phyloP scores from a whole-genome alignment of 2,329 filamentous ascomycete species.

The Microdochium trichocladiopsis region DNA sequence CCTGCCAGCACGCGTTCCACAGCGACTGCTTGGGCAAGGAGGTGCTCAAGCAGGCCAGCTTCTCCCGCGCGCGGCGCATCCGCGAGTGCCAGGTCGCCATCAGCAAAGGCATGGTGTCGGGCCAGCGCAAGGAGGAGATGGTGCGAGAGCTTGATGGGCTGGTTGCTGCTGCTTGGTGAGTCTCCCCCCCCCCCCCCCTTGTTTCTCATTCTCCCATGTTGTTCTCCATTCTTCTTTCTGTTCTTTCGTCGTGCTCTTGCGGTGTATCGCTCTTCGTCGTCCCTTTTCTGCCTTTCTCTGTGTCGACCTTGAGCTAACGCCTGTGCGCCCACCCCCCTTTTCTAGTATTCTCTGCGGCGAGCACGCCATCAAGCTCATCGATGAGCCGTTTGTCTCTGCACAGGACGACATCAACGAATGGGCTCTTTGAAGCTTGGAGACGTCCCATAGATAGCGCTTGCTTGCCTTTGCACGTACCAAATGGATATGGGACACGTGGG shows the following conservation, averaged over 20 bases:
- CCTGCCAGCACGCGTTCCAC: slow-evolving; percentile 96
- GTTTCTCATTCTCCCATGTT: no score
- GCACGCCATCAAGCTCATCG: slow-evolving; percentile 86
- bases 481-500: no score
- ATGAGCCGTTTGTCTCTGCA: slow-evolving; percentile 79
- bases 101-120: slow-evolving; percentile 64
- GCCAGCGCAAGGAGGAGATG: slow-evolving; percentile 70
- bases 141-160: slow-evolving; percentile 87
- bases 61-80: slow-evolving; percentile 71
- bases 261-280: neutral
- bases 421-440: slow-evolving; percentile 46
- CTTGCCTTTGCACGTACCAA: no score
- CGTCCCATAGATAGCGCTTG: no score
- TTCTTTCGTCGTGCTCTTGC: neutral
- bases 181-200: no score
- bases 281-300: slow-evolving; percentile 1
- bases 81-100: slow-evolving; percentile 80
- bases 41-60: slow-evolving; percentile 74
- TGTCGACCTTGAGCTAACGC: neutral
- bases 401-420: slow-evolving; percentile 75
- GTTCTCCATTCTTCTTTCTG: no score
- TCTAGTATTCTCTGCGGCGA: slow-evolving; percentile 89
- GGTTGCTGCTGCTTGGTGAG: slow-evolving; percentile 82
- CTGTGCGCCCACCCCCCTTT: neutral
- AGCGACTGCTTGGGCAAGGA: slow-evolving; percentile 85